Evolutionary conservation across 805 yeast genomes (phyloP).

Genomic region (Naumovozyma dairenensis): DNA sequence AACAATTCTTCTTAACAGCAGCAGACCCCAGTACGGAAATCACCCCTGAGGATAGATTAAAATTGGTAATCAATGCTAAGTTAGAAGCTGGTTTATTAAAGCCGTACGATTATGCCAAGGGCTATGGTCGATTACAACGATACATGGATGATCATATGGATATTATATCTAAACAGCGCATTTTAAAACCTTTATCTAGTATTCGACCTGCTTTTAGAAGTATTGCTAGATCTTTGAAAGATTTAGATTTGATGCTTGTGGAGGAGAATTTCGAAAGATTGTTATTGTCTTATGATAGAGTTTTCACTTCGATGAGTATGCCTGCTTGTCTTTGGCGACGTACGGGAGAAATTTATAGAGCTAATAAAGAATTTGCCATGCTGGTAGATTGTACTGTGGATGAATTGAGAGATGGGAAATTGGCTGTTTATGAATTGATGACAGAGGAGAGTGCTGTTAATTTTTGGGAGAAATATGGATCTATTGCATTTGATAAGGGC

Average conservation of each 20-base stretch:
- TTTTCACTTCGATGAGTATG: constrained; percentile 93
- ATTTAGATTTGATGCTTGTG: constrained; percentile 81
- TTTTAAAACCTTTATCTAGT: constrained; percentile 72
- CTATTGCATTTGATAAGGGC: constrained; percentile 90
- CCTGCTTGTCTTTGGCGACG: constrained; percentile 97
- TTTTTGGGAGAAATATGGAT: constrained; percentile 96
- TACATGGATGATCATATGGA: constrained; percentile 94
- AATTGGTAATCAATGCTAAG: constrained; percentile 89
- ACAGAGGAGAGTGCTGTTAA: constrained; percentile 93
- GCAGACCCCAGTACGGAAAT: constrained; percentile 94
- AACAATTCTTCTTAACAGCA: constrained; percentile 88
- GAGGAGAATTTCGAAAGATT: constrained; percentile 92
- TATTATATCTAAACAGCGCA: constrained; percentile 70
- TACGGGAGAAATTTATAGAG: constrained; percentile 91
- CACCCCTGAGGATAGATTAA: constrained; percentile 86
- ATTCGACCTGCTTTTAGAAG: constrained; percentile 92
- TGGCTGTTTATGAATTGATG: constrained; percentile 90
- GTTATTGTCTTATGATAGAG: constrained; percentile 87
- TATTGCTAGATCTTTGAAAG: constrained; percentile 80
- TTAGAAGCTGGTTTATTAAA: constrained; percentile 84
- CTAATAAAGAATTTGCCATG: constrained; percentile 92
- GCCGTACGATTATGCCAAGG: constrained; percentile 90
- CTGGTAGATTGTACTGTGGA: constrained; percentile 83
- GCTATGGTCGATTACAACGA: constrained; percentile 78
- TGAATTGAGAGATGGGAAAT: constrained; percentile 81